phyloP scores from a whole-genome alignment of 768 basidiomycete genomes.

The Mycena rosella region DNA sequence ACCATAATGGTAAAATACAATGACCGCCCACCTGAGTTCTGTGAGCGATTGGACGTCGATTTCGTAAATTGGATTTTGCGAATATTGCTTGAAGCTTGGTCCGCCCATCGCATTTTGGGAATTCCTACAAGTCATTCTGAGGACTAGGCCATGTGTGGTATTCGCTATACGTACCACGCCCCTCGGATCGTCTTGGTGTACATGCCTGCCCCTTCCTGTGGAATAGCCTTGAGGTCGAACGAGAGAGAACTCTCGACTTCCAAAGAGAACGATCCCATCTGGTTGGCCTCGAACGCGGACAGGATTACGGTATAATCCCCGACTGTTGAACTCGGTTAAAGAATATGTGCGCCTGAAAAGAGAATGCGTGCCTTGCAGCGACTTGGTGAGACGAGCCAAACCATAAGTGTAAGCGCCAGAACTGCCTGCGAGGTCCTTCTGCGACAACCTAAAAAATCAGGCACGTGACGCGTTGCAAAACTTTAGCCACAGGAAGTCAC shows the following conservation, averaged over 20 bases:
- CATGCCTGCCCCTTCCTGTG: conserved; percentile 94
- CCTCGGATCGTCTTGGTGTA: conserved; percentile 78
- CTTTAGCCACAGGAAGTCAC: conserved; percentile 44
- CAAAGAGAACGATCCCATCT: conserved; percentile 75
- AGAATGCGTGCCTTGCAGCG: conserved; percentile 61
- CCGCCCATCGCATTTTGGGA: conserved; percentile 71
- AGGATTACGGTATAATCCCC: conserved; percentile 89
- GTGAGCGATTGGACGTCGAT: conserved; percentile 64
- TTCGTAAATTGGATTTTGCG: conserved; percentile 76
- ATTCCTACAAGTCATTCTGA: conserved; percentile 53
- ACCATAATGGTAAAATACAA: conserved; percentile 39
- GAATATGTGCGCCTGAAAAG: not conserved
- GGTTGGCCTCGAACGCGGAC: conserved; percentile 84
- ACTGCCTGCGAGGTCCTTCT: conserved; percentile 77
- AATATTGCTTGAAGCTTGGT: conserved; percentile 75
- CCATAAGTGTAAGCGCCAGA: conserved; percentile 90
- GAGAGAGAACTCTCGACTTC: conserved; percentile 71
- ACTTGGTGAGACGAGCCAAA: conserved; percentile 65
- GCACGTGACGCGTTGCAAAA: not conserved
- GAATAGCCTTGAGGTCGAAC: conserved; percentile 74
- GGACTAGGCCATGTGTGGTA: not conserved
- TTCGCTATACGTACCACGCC: conserved; percentile 67
- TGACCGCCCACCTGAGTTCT: conserved; percentile 64
- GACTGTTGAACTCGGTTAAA: conserved; percentile 9
- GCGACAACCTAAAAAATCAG: conserved; percentile 56